These are phyloP conservation scores for Heritiera littoralis DNA, from an alignment of 345 rosid genomes.

Conservation along the genomic window DNA sequence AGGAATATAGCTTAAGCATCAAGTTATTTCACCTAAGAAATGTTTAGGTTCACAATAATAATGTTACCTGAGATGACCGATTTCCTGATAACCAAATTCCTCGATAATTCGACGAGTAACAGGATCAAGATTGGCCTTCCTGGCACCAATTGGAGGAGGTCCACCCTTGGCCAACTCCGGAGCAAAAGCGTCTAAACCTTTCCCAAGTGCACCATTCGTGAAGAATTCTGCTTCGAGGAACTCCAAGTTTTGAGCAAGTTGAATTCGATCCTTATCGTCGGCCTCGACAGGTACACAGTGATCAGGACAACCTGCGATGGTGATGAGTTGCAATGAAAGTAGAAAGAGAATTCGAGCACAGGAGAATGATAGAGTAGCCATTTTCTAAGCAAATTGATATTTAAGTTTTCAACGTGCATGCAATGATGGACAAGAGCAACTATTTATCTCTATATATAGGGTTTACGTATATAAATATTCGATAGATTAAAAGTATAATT, in stretches of 20 bases:
- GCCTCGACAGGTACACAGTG: conserved; percentile 40
- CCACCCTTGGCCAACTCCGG: conserved; percentile 52
- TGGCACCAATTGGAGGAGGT: conserved; percentile 57
- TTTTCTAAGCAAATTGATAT: not conserved
- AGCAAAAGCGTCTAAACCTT: conserved; percentile 49
- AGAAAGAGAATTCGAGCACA: not conserved
- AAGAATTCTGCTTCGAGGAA: conserved; percentile 66
- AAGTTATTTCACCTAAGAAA: too few species aligned
- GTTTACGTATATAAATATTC: too few species aligned
- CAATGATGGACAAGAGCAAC: not conserved
- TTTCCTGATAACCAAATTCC: conserved; percentile 69
- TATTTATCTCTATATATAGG: too few species aligned
- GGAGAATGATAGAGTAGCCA: conserved; percentile 1
- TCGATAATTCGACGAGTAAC: conserved; percentile 41
- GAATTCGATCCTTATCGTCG: conserved; percentile 48
- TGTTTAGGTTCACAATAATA: too few species aligned
- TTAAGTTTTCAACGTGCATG: not conserved
- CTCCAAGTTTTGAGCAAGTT: conserved; percentile 62
- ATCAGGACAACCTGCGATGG: not conserved
- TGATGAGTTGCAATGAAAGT: conserved; percentile 2
- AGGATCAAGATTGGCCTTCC: conserved; percentile 59
- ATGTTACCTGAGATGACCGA: conserved; percentile 66
- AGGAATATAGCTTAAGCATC: too few species aligned
- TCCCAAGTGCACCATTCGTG: conserved; percentile 48
- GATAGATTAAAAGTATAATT: too few species aligned